Evolutionary conservation across 352 stramenopile species (phyloP).

Genomic region (Saprolegnia parasitica): DNA sequence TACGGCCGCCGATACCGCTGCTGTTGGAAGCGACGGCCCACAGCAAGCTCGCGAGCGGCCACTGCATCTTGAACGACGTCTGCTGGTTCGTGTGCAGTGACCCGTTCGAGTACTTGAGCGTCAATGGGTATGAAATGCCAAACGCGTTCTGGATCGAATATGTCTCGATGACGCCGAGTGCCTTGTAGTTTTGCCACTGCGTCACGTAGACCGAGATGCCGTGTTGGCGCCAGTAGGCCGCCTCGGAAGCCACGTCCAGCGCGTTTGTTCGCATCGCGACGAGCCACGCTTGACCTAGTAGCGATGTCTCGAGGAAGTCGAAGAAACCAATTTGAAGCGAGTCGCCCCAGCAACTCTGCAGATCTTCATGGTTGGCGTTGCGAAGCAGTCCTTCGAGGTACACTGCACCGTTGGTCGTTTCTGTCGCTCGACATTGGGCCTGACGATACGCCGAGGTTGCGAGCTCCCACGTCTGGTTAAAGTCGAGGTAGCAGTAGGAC

Average conservation of each 20-base stretch:
- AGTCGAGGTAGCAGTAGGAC: slow-evolving; percentile 9
- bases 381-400: slow-evolving; percentile 17
- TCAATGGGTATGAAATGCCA: slow-evolving; percentile 1
- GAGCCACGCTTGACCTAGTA: background rate
- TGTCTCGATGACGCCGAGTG: slow-evolving; percentile 5
- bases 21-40: background rate
- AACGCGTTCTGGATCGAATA: slow-evolving; percentile 13
- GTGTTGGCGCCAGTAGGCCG: background rate
- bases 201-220: slow-evolving; percentile 9
- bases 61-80: slow-evolving; percentile 18
- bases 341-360: background rate
- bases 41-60: background rate
- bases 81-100: background rate
- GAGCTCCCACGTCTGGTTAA: background rate
- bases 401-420: slow-evolving; percentile 11
- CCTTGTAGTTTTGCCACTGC: slow-evolving; percentile 27
- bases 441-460: background rate
- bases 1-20: background rate
- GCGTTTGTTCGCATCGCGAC: background rate
- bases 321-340: background rate
- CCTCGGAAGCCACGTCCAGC: background rate
- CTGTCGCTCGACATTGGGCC: background rate
- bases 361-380: background rate
- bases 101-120: slow-evolving; percentile 13
- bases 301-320: background rate